phyloP scores from a whole-genome alignment of 129 eudicot genomes.

The Flaveria robusta region DNA sequence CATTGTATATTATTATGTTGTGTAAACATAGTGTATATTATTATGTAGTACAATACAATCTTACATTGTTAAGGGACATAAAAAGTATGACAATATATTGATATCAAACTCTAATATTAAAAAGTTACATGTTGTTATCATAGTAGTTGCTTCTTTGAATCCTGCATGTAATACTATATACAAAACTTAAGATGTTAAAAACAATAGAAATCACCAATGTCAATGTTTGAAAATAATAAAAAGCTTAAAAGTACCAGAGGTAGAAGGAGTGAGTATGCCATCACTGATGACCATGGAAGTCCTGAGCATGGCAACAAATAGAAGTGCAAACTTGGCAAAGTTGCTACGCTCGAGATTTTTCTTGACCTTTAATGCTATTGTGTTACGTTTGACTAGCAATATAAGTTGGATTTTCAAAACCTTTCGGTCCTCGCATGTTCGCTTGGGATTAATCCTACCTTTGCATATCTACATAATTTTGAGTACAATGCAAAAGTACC shows the following conservation, averaged over 20 bases:
- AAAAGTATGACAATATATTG: no score
- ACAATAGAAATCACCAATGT: neutral
- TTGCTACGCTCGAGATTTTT: slow-evolving; percentile 44
- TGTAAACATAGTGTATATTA: no score
- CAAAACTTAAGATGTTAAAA: neutral
- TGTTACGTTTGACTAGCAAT: slow-evolving; percentile 33
- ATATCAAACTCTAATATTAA: neutral
- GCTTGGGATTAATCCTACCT: slow-evolving; percentile 60
- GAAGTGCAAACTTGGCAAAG: slow-evolving; percentile 48
- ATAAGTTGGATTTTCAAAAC: slow-evolving; percentile 52
- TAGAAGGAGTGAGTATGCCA: slow-evolving; percentile 72
- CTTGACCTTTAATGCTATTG: slow-evolving; percentile 43
- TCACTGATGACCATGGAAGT: slow-evolving; percentile 74
- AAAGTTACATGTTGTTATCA: slow-evolving; percentile 51
- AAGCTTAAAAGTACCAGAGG: slow-evolving; percentile 43
- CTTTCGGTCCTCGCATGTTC: slow-evolving; percentile 51
- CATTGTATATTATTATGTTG: neutral
- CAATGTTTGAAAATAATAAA: neutral
- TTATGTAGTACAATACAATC: neutral
- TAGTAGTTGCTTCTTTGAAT: slow-evolving; percentile 50
- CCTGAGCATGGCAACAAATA: slow-evolving; percentile 61
- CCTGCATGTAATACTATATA: slow-evolving; percentile 65
- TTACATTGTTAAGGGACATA: no score
- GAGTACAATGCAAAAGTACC: slow-evolving; percentile 88
- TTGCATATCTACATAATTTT: slow-evolving; percentile 54